A percentile compares a stretch with the other conserved stretches of the same genome.
These are phyloP conservation scores for Trametes cinnabarina DNA, from an alignment of 768 basidiomycete species.

Conservation along the genomic window DNA sequence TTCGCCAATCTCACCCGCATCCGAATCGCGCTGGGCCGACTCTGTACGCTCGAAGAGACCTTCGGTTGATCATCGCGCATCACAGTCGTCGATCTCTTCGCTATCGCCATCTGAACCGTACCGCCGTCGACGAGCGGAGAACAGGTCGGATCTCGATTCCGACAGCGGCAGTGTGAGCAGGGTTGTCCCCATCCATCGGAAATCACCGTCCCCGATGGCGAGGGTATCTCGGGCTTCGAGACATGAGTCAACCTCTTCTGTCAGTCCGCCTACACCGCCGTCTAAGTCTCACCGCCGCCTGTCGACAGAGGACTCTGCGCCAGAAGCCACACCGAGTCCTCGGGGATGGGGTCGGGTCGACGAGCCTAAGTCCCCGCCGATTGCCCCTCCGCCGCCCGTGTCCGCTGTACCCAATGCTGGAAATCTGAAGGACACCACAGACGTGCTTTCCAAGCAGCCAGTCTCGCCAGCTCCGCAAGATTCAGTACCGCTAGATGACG, in stretches of 20 bases:
- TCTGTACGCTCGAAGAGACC: conserved; percentile 24
- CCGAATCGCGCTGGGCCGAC: conserved; percentile 21
- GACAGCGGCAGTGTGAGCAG: conserved; percentile 50
- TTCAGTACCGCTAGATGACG: conserved; percentile 32
- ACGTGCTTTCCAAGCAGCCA: conserved; percentile 31
- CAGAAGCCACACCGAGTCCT: conserved; percentile 16
- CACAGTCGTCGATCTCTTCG: conserved; percentile 65
- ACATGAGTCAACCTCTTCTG: conserved; percentile 39
- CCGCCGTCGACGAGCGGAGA: conserved; percentile 33
- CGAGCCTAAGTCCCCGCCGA: conserved; percentile 39
- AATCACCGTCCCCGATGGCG: conserved; percentile 72
- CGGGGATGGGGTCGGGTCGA: conserved; percentile 35
- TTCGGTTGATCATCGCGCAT: conserved; percentile 44
- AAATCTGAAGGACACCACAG: conserved; percentile 14
- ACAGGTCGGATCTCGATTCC: conserved; percentile 54
- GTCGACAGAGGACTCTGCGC: conserved; percentile 16
- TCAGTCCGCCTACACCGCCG: conserved; percentile 35
- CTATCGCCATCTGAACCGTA: conserved; percentile 55
- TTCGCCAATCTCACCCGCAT: conserved; percentile 18
- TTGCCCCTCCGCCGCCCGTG: conserved; percentile 38
- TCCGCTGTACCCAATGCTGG: conserved; percentile 39
- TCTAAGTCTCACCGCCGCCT: conserved; percentile 16
- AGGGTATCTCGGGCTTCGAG: conserved; percentile 39
- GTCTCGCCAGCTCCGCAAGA: conserved; percentile 32
- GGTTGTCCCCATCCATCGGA: conserved; percentile 61